phyloP scores from a whole-genome alignment of 1,284 basidiomycete species.

The Meira nashicola region DNA sequence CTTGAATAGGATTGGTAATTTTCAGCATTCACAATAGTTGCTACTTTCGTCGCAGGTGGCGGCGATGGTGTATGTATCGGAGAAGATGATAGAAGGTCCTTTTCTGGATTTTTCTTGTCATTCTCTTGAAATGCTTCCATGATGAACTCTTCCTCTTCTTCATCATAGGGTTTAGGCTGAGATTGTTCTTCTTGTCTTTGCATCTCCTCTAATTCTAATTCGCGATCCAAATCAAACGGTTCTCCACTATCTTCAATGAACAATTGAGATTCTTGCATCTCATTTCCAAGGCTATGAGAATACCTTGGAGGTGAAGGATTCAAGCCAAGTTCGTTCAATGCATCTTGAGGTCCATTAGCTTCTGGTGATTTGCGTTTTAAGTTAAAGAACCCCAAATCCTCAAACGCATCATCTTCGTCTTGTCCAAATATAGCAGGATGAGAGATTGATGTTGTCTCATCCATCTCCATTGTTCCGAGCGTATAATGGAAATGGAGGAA shows the following conservation, averaged over 20 bases:
- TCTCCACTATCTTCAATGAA: background rate
- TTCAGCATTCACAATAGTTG: background rate
- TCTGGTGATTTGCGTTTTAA: background rate
- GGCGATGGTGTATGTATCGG: background rate
- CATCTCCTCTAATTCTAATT: conserved; percentile 2
- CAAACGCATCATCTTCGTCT: too few species aligned
- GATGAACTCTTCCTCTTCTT: conserved; percentile 2
- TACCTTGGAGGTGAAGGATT: background rate
- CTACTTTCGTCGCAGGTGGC: background rate
- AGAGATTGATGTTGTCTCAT: too few species aligned
- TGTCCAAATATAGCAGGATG: too few species aligned
- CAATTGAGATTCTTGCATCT: background rate
- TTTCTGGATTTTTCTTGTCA: background rate
- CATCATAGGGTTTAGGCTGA: background rate
- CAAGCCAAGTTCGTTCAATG: conserved; percentile 3
- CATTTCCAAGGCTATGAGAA: background rate
- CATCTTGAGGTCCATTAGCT: conserved; percentile 1
- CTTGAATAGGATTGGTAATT: background rate
- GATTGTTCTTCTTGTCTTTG: conserved; percentile 1
- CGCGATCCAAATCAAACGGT: conserved; percentile 8
- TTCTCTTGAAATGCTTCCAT: too few species aligned
- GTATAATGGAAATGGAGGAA: too few species aligned
- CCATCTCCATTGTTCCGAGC: too few species aligned
- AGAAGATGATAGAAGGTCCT: background rate
- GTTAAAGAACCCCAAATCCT: too few species aligned